Conservation (phyloP, 495 filamentous ascomycete genomes). For the Tuber indicum region DNA sequence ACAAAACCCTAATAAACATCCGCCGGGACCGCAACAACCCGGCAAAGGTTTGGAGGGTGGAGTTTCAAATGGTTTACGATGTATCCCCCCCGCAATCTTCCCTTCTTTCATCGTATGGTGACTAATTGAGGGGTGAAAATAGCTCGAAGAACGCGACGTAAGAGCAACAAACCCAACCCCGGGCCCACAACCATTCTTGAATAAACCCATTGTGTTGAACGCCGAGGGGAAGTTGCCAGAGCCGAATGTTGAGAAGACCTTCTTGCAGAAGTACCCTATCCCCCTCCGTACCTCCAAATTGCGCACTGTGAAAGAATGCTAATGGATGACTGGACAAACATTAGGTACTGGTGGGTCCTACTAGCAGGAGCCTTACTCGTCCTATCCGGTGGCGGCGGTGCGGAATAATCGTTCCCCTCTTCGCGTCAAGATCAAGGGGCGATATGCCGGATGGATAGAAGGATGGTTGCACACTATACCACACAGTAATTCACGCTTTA, state of each 20-base stretch:
- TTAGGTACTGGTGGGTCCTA: constrained; percentile 51
- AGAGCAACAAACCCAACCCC: constrained; percentile 46
- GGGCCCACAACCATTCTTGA: constrained; percentile 55
- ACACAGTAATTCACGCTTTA: background rate
- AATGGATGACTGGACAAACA: background rate
- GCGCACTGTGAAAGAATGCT: constrained; percentile 18
- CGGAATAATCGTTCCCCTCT: constrained; percentile 23
- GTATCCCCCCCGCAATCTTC: constrained; percentile 3
- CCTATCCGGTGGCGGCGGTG: constrained; percentile 46
- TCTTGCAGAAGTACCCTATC: constrained; percentile 61
- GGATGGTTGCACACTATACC: background rate
- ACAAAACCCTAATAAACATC: constrained; percentile 4
- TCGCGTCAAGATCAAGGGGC: background rate
- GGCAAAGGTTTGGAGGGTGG: constrained; percentile 24
- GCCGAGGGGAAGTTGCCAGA: constrained; percentile 55
- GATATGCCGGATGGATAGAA: background rate
- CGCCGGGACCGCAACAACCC: constrained; percentile 10
- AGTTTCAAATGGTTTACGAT: constrained; percentile 19
- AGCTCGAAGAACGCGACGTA: constrained; percentile 45
- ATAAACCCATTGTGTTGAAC: constrained; percentile 59
- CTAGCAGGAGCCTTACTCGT: constrained; percentile 40
- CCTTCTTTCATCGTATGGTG: background rate
- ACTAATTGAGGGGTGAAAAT: background rate
- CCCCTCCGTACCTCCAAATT: constrained; percentile 14
- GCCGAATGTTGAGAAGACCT: constrained; percentile 55